Conservation (phyloP, 495 filamentous ascomycete species). For the Trichoderma parareesei region DNA sequence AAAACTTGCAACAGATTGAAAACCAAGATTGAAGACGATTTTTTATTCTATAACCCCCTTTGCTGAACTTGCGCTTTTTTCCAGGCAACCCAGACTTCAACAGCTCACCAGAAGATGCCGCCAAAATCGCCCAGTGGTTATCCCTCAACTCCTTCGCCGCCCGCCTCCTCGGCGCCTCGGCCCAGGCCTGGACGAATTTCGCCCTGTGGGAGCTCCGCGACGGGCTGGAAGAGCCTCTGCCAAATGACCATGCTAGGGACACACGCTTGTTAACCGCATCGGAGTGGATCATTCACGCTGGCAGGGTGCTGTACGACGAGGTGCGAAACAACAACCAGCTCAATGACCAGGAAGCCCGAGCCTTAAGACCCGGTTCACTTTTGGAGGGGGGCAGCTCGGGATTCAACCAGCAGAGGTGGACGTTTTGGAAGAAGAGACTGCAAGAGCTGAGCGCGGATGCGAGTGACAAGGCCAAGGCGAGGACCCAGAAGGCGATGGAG, state of each 20-base stretch:
- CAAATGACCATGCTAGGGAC: not conserved
- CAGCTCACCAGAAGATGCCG: not conserved
- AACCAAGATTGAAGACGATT: not conserved
- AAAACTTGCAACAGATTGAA: not conserved
- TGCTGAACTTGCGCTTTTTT: not conserved
- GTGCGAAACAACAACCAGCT: not conserved
- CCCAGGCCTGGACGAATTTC: constrained; percentile 3
- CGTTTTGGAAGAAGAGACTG: not conserved
- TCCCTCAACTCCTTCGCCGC: constrained; percentile 10
- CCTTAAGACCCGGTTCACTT: not conserved
- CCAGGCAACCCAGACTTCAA: not conserved
- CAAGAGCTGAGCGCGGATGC: not conserved
- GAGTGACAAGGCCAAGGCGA: constrained; percentile 1
- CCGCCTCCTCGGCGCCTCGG: constrained; percentile 4
- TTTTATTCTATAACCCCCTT: not conserved
- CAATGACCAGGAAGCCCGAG: not conserved
- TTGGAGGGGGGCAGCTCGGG: not conserved
- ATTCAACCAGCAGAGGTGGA: not conserved
- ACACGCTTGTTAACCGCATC: not conserved
- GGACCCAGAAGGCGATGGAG: not conserved
- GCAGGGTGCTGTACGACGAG: constrained; percentile 3
- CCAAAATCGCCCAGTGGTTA: not conserved
- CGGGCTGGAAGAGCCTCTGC: not conserved
- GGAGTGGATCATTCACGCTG: constrained; percentile 1
- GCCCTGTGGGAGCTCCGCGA: constrained; percentile 8